Base-by-base conservation (phyloP, 805 yeast species). In the Ogataea minuta region DNA sequence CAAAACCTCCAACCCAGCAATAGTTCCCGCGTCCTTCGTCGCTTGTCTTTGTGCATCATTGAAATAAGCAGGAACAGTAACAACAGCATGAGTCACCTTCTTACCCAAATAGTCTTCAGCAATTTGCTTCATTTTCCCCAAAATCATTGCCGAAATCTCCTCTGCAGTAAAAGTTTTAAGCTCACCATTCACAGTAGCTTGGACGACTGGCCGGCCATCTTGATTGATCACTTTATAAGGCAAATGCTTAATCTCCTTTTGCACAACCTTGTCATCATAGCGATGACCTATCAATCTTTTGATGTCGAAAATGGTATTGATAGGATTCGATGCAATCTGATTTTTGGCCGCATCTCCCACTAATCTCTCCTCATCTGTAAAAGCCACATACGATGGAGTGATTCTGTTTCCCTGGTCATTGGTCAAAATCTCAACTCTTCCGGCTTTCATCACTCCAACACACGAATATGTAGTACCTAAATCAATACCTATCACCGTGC, bases 371-470 rank as follows among this genome's bases (percentile, higher is more conserved):
- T 90, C 77, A 62, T 88, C 96, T 21, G 95, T 88, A 79, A 90
- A 90, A 36, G 95, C 96, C 48, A 91, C 97, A 64, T 85, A 90
- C 24, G 97, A 89, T 25, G 97, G 97, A 13, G 97, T 90, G 48
- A 95, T 91, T 76, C 97, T 85, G 77, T 91, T 90, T 75, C 98
- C 98, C 73, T 91, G 97, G 67, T 90, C 96, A 63, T 90, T 90
- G 57, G 97, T 96, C 59, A 90, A 80, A 61, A 90, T 90, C 62
- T 91, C 97, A 45, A 90, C 97, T 57, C 95, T 56, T 20, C 64
- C 66, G 6, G 60, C 53, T 39, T 57, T 57, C 62, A 61, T 60
- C n/a, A 60, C 89, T 59, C 96, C 98, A 47, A 91, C 98, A 79
- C 97, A 90, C 9, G 96, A 90, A 77, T 90, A 90, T 5, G 98